Evolutionary conservation across 192 early-diverging fungal genomes (phyloP), one percentile per base, ranked within the genome.

Genomic region (Kickxella alabastrina): DNA sequence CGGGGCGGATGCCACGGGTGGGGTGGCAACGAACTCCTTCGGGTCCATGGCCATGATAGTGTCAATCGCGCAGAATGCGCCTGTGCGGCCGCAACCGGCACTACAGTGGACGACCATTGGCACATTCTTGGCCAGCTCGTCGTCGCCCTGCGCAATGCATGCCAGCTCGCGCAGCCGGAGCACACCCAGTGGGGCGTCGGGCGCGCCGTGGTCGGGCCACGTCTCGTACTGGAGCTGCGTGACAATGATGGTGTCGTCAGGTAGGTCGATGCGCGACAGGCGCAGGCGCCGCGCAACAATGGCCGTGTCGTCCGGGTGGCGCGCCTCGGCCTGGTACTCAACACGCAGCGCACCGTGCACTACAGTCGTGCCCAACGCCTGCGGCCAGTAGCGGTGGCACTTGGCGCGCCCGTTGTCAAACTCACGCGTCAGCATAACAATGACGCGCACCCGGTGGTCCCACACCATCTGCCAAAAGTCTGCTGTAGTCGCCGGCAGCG

Each of bases 401-500:
- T 96, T 96, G 7, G 73, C 52, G 25, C 81, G 68, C 4, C 86
- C 79, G 35, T 76, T 75, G 56, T 91, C 86, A 29, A 88, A 83
- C 69, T 91, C 89, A 8, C 71, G 64, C 6, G 93, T 93, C 52
- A 98, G 70, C 84, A 93, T 93, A 2, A 95, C 91, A 51, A 98
- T 83, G 6, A 98, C 83, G 2, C 68, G 54, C 3, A 77, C 60
- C 25, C 79, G 54, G 29, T 93, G 85, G 59, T 98, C 90, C 78
- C 82, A 81, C 4, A 90, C 74, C 91, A 95, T 92, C 56, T 78
- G 77, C 95, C 95, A 98, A 65, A 98, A 96, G 47, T 90, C 91
- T 22, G 67, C 50, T 19, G 84, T 65, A 0, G 92, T 95, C 10
- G 73, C 66, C 0, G 75, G 79, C 34, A 94, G 56, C 7, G 95